Evolutionary conservation across 1,139 yeast species (phyloP), one percentile per base, ranked within the genome.

Genomic region (Eremothecium coryli): DNA sequence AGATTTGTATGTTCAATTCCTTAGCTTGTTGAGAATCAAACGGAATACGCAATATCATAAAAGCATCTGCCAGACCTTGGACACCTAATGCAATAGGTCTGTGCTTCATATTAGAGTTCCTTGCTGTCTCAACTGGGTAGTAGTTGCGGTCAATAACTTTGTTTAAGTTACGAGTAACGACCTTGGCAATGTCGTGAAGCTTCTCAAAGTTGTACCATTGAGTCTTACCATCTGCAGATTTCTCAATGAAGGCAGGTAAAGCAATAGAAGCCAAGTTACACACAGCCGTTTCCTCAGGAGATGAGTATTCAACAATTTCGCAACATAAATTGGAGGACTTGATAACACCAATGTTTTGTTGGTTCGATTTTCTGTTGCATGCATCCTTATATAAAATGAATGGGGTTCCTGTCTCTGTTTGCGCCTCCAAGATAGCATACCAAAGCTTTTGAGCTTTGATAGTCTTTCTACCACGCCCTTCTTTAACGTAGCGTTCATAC

Each of bases 381-480:
- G 93, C 75, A 64, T 84, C 95, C 64, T 84, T 84, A 68, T 82
- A 84, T 31, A 84, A 70, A 85, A 84, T 82, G 67, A 81, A 85
- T 33, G 95, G 95, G 51, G 85, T 81, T 55, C 95, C 95, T 23
- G 95, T 84, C 66, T 84, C 95, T 36, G 90, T 82, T 65, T 84
- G 95, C 31, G 93, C 80, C 56, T 84, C 93, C 45, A 84, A 66
- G 45, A 84, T 82, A 37, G 86, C 76, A 47, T 80, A 77, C 95
- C 95, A 84, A 41, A 84, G 70, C 62, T 81, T 82, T 62, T 84
- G 93, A 26, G 95, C 95, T 60, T 78, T 79, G 52, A 84, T 66
- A 25, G 80, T 74, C 53, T 70, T 68, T 60, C 74, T 70, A 43
- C 86, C 93, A 48, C 76, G 72, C 35, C 80, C 81, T 58, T 77